Base-by-base conservation (phyloP, 345 rosid species). In the Arabidopsis arenosa region DNA sequence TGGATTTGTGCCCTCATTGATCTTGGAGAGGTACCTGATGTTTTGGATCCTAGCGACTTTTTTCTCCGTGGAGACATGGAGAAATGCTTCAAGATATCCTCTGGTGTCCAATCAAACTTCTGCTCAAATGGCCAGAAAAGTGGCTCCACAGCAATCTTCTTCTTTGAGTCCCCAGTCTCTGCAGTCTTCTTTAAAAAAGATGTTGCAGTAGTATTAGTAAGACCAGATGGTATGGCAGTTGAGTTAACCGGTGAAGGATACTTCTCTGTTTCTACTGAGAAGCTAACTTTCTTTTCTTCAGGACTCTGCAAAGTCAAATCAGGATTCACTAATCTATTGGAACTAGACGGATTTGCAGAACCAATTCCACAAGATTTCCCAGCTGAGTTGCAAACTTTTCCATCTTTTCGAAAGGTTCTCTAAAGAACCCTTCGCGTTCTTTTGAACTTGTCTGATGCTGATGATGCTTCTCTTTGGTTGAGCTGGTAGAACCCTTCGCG, bases 101-200 rank as follows among this genome's bases (percentile, higher is more conserved):
- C 82, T 13, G 83, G 74, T 37, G 77, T 83, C 88, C 88, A 87
- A n/a, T 83, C 80, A 33, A 47, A 64, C 59, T 78, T 81, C 53
- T 66, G 71, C 15, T 81, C 86, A 48, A 79, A 85, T 17, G 92
- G 89, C 89, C 89, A 87, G 63, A 87, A 85, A 14, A 85, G 82
- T 7, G 88, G 88, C 43, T 84, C 88, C 47, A 73, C 80, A 10
- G 32, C 69, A 30, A 21, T 33, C 33, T 35, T 64, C n/a, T 56
- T 78, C 69, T 75, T 77, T 35, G 80, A 65, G 7, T 77, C 82
- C 11, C 30, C 73, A 57, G 52, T 68, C 43, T 74, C 78, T 4
- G 49, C 61, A 13, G 3, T 64, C 7, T 64, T 63, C 65, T 59
- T 71, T 15, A 53, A 17, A 39, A 73, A 14, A 40, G 63, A 26